Evolutionary conservation across 345 rosid genomes (phyloP).

Genomic region (Sisymbrium irio): DNA sequence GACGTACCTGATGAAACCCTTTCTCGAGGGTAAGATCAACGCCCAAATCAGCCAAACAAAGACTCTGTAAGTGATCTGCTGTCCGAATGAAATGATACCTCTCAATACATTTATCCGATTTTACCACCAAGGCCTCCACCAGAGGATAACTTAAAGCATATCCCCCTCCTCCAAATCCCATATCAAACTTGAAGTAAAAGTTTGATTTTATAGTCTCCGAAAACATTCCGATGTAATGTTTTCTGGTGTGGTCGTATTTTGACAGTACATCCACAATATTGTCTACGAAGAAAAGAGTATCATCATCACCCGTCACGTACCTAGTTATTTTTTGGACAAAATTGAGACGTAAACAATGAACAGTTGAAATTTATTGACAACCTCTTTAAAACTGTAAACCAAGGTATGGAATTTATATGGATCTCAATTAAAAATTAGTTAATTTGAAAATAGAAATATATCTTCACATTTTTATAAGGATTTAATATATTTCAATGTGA

Average conservation of each 20-base stretch:
- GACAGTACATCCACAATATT: slow-evolving; percentile 47
- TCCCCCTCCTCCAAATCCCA: slow-evolving; percentile 76
- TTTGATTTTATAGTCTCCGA: slow-evolving; percentile 47
- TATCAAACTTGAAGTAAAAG: slow-evolving; percentile 41
- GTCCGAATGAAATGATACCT: slow-evolving; percentile 40
- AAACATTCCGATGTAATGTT: slow-evolving; percentile 47
- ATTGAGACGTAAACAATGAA: too few relatives aligned
- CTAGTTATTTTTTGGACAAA: slow-evolving; percentile 12
- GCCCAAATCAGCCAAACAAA: slow-evolving; percentile 55
- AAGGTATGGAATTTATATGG: too few relatives aligned
- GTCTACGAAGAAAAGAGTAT: slow-evolving; percentile 47
- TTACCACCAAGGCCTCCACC: slow-evolving; percentile 40
- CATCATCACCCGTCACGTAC: slow-evolving; percentile 62
- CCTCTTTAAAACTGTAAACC: too few relatives aligned
- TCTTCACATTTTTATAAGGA: too few relatives aligned
- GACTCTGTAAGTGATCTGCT: slow-evolving; percentile 39
- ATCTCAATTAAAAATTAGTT: too few relatives aligned
- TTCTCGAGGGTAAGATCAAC: slow-evolving; percentile 38
- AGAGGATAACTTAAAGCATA: slow-evolving; percentile 60
- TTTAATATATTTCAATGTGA: background rate
- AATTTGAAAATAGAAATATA: too few relatives aligned
- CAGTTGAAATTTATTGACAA: too few relatives aligned
- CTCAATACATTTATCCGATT: slow-evolving; percentile 48
- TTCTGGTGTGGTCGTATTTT: slow-evolving; percentile 52
- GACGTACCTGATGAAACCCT: slow-evolving; percentile 68